phyloP scores from a whole-genome alignment of 2,329 filamentous ascomycete species.

The Aspergillus nomiae region DNA sequence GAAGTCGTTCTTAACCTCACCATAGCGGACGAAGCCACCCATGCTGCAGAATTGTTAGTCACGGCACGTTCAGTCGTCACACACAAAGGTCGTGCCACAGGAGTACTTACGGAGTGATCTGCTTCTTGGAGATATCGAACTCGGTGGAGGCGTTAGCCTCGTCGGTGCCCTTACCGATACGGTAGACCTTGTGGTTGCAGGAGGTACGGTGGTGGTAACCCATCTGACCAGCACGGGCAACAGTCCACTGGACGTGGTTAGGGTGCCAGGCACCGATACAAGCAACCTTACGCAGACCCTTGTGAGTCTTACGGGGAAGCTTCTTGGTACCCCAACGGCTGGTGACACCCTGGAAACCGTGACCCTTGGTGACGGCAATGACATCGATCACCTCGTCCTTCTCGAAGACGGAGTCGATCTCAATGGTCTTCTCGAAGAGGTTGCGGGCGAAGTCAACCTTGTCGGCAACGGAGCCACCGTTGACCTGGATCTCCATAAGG shows the following conservation, averaged over 20 bases:
- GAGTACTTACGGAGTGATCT: conserved; percentile 91
- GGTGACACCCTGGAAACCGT: conserved; percentile 97
- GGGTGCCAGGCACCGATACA: conserved; percentile 99
- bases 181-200: conserved; percentile 99
- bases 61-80: conserved; percentile 15
- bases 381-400: conserved; percentile 99
- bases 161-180: conserved; percentile 88
- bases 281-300: conserved; percentile 99
- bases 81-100: neutral
- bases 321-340: conserved; percentile 99
- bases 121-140: conserved; percentile 98
- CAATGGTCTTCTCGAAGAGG: conserved; percentile 98
- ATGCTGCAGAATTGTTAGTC: conserved; percentile 62
- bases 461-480: conserved; percentile 92
- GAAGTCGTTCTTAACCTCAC: conserved; percentile 99
- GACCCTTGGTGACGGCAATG: conserved; percentile 99
- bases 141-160: conserved; percentile 94
- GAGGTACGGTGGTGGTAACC: conserved; percentile 99
- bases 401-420: conserved; percentile 94
- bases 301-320: conserved; percentile 99
- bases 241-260: conserved; percentile 99
- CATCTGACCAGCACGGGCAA: conserved; percentile 98
- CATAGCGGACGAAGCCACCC: conserved; percentile 99
- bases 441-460: conserved; percentile 96
- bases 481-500: conserved; percentile 99